A percentile compares a stretch with the other conserved stretches of the same genome.
Evolutionary conservation across 2,329 filamentous ascomycete species (phyloP).

Genomic region (Sporothrix pseudoabietina): DNA sequence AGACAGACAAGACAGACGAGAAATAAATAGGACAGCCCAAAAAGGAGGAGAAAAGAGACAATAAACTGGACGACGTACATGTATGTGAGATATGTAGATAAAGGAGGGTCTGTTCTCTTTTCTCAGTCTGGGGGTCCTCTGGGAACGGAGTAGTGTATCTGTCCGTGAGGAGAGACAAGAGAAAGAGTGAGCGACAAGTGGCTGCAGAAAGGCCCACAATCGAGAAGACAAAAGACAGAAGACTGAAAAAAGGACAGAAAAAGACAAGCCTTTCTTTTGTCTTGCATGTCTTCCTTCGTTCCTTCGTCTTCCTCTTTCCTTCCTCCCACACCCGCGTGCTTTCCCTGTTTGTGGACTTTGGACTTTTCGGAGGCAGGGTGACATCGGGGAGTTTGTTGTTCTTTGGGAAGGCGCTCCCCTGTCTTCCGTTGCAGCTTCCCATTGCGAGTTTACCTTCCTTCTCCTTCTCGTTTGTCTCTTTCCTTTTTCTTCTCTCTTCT

Average conservation of each 20-base stretch:
- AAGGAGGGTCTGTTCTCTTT: not conserved
- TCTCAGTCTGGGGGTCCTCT: too few relatives aligned
- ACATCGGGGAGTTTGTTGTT: constrained; percentile 3
- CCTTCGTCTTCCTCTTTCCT: not conserved
- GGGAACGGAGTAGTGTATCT: not conserved
- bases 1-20: not conserved
- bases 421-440: not conserved
- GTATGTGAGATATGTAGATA: constrained; percentile 13
- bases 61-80: not conserved
- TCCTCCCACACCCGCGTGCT: not conserved
- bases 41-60: not conserved
- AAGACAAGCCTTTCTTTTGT: not conserved
- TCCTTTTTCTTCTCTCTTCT: not conserved
- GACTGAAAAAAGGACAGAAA: not conserved
- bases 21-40: not conserved
- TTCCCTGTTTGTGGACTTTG: constrained; percentile 10
- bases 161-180: constrained; percentile 1
- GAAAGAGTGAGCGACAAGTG: constrained; percentile 9
- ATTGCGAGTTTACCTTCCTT: not conserved
- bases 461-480: not conserved
- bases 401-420: not conserved
- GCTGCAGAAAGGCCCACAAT: constrained; percentile 14
- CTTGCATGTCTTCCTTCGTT: not conserved
- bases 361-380: constrained; percentile 1
- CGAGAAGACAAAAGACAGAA: not conserved